Evolutionary conservation across 2,329 filamentous ascomycete species (phyloP).

Genomic region (Aspergillus sp.): DNA sequence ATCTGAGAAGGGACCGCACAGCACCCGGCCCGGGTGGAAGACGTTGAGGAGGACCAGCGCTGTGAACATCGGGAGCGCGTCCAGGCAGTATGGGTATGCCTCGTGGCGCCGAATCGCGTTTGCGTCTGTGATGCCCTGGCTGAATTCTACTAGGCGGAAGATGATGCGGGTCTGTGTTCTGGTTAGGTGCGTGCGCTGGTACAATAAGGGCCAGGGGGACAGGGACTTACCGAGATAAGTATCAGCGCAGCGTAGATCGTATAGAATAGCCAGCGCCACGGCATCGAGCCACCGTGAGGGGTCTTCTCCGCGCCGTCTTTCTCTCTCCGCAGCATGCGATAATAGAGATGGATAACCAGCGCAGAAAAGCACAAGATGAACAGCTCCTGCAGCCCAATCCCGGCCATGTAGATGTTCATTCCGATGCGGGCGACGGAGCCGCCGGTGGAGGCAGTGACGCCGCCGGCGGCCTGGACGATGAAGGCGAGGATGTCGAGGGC

Average conservation of each 20-base stretch:
- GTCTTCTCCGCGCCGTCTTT: slow-evolving; percentile 16
- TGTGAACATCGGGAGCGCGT: slow-evolving; percentile 32
- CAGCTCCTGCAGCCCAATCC: slow-evolving; percentile 43
- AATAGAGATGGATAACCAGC: slow-evolving; percentile 33
- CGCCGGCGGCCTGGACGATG: slow-evolving; percentile 35
- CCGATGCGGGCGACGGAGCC: slow-evolving; percentile 25
- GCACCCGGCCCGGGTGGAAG: slow-evolving; percentile 27
- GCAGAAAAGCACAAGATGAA: slow-evolving; percentile 42
- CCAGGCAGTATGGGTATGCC: slow-evolving; percentile 31
- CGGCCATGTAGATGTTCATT: slow-evolving; percentile 46
- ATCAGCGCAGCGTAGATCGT: slow-evolving; percentile 32
- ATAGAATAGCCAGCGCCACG: slow-evolving; percentile 24
- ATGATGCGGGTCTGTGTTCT: slow-evolving; percentile 38
- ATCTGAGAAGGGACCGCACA: slow-evolving; percentile 36
- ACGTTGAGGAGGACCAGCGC: slow-evolving; percentile 28
- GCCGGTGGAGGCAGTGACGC: slow-evolving; percentile 23
- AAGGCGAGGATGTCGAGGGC: slow-evolving; percentile 38
- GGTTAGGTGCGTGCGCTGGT: not conserved
- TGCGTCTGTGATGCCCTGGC: slow-evolving; percentile 27
- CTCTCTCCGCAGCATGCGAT: slow-evolving; percentile 15
- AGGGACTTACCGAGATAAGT: slow-evolving; percentile 36
- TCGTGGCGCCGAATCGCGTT: slow-evolving; percentile 32
- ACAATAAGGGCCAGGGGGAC: too few species aligned
- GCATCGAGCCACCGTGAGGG: slow-evolving; percentile 9
- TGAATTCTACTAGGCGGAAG: slow-evolving; percentile 53